Conservation (phyloP, 2,329 filamentous ascomycete genomes). For the Stagonosporopsis cucurbitacearum region DNA sequence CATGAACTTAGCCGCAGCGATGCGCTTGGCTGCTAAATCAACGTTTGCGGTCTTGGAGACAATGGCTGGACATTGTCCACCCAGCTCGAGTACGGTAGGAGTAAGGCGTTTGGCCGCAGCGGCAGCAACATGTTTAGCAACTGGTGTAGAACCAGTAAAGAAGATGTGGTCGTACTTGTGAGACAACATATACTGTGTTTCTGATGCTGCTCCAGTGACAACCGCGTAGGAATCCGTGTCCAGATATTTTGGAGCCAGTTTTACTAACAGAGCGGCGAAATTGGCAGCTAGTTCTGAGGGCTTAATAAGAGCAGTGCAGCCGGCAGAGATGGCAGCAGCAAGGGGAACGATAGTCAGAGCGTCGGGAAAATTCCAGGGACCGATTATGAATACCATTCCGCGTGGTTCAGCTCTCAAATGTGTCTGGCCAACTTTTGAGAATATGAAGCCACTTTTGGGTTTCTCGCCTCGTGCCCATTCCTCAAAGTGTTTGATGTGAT, state of each 20-base stretch:
- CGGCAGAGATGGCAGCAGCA: slow-evolving; percentile 7
- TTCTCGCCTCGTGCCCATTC: background rate
- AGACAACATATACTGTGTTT: slow-evolving; percentile 3
- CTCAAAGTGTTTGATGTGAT: background rate
- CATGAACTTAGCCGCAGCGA: slow-evolving; percentile 4
- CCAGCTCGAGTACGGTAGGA: slow-evolving; percentile 2
- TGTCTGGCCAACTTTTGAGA: background rate
- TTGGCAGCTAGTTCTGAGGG: slow-evolving; percentile 1
- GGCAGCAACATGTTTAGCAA: slow-evolving; percentile 1
- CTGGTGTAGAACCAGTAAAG: slow-evolving; percentile 1
- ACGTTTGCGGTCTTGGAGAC: slow-evolving; percentile 2
- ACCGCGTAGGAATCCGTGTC: background rate
- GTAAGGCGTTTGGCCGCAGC: slow-evolving; percentile 1
- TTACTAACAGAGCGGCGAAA: background rate
- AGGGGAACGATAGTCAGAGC: background rate
- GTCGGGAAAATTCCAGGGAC: slow-evolving; percentile 2
- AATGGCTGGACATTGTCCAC: slow-evolving; percentile 3
- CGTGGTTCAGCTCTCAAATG: slow-evolving; percentile 1
- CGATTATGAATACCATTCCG: background rate
- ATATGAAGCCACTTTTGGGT: background rate
- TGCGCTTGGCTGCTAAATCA: slow-evolving; percentile 4
- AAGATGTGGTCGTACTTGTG: slow-evolving; percentile 2
- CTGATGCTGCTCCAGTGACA: background rate
- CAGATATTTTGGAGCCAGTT: background rate
- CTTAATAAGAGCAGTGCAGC: slow-evolving; percentile 5